Conservation (phyloP, 805 yeast genomes). For the Suhomyces canberraensis region DNA sequence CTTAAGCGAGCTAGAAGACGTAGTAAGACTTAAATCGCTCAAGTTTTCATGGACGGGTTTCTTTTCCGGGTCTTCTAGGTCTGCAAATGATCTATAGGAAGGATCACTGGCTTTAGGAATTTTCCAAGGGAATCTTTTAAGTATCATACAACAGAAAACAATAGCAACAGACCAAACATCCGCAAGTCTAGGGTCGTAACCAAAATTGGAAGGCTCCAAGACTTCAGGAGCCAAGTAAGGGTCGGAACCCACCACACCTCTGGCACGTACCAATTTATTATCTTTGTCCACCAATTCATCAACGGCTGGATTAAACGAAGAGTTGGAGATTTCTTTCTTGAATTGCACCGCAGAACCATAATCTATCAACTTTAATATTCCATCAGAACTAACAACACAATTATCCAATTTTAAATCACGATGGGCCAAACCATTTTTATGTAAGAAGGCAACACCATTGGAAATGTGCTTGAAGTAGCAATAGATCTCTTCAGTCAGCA, state of each 20-base stretch:
- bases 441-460: conserved; percentile 73
- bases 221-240: conserved; percentile 96
- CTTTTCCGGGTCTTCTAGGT: conserved; percentile 12
- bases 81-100: conserved; percentile 64
- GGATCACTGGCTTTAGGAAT: conserved; percentile 77
- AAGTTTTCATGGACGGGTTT: neutral
- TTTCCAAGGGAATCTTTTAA: conserved; percentile 93
- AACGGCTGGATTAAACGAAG: conserved; percentile 6
- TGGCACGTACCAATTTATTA: conserved; percentile 56
- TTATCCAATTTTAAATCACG: conserved; percentile 91
- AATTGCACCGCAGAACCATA: conserved; percentile 91
- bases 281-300: conserved; percentile 36
- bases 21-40: conserved; percentile 3
- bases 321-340: conserved; percentile 45
- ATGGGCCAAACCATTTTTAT: conserved; percentile 82
- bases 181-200: conserved; percentile 82
- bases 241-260: conserved; percentile 92
- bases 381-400: conserved; percentile 75
- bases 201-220: conserved; percentile 37
- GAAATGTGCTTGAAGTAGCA: conserved; percentile 84
- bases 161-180: conserved; percentile 95
- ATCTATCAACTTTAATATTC: conserved; percentile 83
- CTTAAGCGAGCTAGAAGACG: conserved; percentile 4
- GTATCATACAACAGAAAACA: conserved; percentile 84
- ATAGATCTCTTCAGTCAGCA: conserved; percentile 64